Evolutionary conservation across 2,329 filamentous ascomycete genomes (phyloP).

Genomic region (Calonectria leucothoes): DNA sequence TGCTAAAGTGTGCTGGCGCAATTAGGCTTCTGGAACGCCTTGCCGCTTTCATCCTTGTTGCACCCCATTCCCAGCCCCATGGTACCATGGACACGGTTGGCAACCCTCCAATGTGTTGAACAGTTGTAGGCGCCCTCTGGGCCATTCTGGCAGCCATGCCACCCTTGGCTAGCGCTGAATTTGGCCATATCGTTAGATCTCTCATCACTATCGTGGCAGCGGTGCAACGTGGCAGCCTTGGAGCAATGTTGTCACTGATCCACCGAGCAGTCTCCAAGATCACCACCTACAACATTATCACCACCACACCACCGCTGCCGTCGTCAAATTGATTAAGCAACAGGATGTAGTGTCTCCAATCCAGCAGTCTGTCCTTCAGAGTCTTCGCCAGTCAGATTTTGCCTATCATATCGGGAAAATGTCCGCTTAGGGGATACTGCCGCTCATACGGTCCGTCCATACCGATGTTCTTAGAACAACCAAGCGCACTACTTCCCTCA

Average conservation of each 20-base stretch:
- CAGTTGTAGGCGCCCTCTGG: background rate
- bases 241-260: background rate
- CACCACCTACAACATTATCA: background rate
- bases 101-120: background rate
- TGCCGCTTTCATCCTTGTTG: background rate
- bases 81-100: background rate
- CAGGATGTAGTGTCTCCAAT: background rate
- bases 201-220: background rate
- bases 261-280: background rate
- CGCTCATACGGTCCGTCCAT: slow-evolving; percentile 41
- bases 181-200: slow-evolving; percentile 2
- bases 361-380: background rate
- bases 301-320: background rate
- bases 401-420: background rate
- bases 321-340: background rate
- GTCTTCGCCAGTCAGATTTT: slow-evolving; percentile 9
- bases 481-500: slow-evolving; percentile 16
- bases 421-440: slow-evolving; percentile 9
- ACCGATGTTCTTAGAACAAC: slow-evolving; percentile 32
- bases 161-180: background rate
- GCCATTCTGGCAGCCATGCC: background rate
- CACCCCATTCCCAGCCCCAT: background rate
- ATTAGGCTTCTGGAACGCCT: background rate
- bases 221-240: slow-evolving; percentile 16
- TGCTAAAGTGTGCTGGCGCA: background rate